Evolutionary conservation across 768 basidiomycete genomes (phyloP).

Genomic region (Tylopilus felleus): DNA sequence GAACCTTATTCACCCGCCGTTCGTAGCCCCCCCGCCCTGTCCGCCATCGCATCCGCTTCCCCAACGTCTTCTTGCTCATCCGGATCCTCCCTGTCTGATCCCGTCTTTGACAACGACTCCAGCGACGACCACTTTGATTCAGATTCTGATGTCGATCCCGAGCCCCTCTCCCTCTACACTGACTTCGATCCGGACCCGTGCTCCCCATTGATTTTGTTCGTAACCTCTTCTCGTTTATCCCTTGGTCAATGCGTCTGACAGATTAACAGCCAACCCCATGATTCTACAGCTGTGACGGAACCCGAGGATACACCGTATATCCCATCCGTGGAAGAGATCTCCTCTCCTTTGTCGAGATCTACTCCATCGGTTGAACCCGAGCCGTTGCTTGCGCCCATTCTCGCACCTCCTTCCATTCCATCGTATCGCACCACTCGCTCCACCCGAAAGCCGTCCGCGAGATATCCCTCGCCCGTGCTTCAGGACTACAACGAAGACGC

Average conservation of each 20-base stretch:
- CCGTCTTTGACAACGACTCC: conserved; percentile 20
- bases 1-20: conserved; percentile 21
- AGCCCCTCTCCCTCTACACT: conserved; percentile 15
- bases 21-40: conserved; percentile 21
- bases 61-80: conserved; percentile 25
- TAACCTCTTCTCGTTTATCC: background rate
- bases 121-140: conserved; percentile 22
- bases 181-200: conserved; percentile 4
- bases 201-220: conserved; percentile 27
- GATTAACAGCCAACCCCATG: conserved; percentile 16
- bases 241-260: conserved; percentile 14
- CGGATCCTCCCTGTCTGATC: conserved; percentile 16
- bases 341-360: conserved; percentile 3
- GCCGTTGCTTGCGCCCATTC: background rate
- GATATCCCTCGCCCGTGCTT: background rate
- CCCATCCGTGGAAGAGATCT: conserved; percentile 5
- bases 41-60: conserved; percentile 29
- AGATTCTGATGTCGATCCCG: conserved; percentile 30
- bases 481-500: conserved; percentile 28
- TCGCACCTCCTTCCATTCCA: background rate
- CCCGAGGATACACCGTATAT: conserved; percentile 14
- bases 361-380: background rate
- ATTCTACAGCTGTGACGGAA: background rate
- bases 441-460: conserved; percentile 5
- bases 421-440: conserved; percentile 15